These are phyloP conservation scores for Flaveria ramosissima DNA, from an alignment of 129 eudicot genomes.

Conservation along the genomic window DNA sequence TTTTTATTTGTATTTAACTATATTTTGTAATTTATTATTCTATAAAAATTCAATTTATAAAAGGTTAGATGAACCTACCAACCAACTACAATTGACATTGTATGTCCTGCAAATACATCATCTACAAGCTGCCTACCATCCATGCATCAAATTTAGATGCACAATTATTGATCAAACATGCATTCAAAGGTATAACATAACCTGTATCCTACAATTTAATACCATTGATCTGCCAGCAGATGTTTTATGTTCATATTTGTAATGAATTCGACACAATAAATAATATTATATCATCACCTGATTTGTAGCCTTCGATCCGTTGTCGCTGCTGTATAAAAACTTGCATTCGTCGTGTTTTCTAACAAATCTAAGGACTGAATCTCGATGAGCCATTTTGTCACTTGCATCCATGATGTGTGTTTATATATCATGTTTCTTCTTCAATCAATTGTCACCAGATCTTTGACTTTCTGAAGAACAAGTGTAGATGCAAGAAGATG, in stretches of 20 bases:
- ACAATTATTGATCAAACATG: neutral
- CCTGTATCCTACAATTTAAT: neutral
- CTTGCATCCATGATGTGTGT: conserved; percentile 25
- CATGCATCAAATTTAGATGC: neutral
- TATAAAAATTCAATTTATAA: neutral
- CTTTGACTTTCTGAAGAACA: too few relatives aligned
- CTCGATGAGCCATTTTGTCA: conserved; percentile 20
- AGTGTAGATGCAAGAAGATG: too few relatives aligned
- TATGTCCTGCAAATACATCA: conserved; percentile 24
- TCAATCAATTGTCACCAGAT: neutral
- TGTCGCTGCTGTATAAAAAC: conserved; percentile 23
- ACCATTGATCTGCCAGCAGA: conserved; percentile 21
- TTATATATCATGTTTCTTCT: conserved; percentile 11
- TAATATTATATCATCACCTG: conserved; percentile 45
- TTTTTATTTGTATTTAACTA: too few relatives aligned
- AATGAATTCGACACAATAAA: conserved; percentile 30
- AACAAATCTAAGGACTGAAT: conserved; percentile 13
- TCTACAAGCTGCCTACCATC: conserved; percentile 11
- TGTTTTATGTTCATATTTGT: conserved; percentile 35
- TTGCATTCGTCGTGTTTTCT: conserved; percentile 7
- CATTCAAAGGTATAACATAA: conserved; percentile 7
- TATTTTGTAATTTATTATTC: neutral
- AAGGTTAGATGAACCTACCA: conserved; percentile 27
- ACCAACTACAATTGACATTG: conserved; percentile 30
- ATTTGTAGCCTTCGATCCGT: conserved; percentile 27